phyloP scores from a whole-genome alignment of 352 stramenopile species.

The Phytopythium vexans region DNA sequence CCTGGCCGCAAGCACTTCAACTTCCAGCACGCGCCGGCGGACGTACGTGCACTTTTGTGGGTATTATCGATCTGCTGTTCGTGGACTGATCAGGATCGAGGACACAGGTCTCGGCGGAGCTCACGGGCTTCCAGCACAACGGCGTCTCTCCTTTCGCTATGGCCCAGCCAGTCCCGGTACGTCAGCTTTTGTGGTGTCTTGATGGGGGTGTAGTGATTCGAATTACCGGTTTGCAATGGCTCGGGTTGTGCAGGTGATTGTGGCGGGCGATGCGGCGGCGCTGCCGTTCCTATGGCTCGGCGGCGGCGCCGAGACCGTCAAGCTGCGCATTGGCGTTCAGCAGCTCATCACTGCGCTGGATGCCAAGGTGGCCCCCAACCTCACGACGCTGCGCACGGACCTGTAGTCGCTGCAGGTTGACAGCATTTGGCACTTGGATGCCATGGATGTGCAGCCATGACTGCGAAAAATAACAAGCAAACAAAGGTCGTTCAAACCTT shows the following conservation, averaged over 20 bases:
- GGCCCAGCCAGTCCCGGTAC: conserved; percentile 61
- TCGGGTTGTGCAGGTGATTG: conserved; percentile 48
- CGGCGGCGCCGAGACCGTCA: conserved; percentile 70
- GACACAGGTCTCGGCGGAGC: conserved; percentile 46
- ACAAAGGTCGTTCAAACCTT: too few species aligned
- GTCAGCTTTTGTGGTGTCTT: conserved; percentile 1
- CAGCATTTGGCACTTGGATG: too few species aligned
- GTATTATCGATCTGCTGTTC: not conserved
- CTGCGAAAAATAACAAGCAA: too few species aligned
- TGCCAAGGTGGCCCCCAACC: conserved; percentile 49
- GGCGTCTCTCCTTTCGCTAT: conserved; percentile 83
- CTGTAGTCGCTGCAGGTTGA: conserved; percentile 4
- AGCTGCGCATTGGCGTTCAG: conserved; percentile 69
- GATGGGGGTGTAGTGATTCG: not conserved
- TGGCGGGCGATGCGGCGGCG: conserved; percentile 50
- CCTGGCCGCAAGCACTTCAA: conserved; percentile 82
- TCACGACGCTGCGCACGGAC: conserved; percentile 54
- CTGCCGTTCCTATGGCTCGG: conserved; percentile 80
- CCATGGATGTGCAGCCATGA: too few species aligned
- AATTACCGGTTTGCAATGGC: not conserved
- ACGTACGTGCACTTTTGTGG: conserved; percentile 17
- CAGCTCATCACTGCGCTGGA: conserved; percentile 53
- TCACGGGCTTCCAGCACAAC: conserved; percentile 87
- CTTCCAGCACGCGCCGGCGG: conserved; percentile 77
- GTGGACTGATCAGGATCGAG: not conserved